These are phyloP conservation scores for Russula lepida DNA, from an alignment of 768 basidiomycete genomes.

Conservation along the genomic window DNA sequence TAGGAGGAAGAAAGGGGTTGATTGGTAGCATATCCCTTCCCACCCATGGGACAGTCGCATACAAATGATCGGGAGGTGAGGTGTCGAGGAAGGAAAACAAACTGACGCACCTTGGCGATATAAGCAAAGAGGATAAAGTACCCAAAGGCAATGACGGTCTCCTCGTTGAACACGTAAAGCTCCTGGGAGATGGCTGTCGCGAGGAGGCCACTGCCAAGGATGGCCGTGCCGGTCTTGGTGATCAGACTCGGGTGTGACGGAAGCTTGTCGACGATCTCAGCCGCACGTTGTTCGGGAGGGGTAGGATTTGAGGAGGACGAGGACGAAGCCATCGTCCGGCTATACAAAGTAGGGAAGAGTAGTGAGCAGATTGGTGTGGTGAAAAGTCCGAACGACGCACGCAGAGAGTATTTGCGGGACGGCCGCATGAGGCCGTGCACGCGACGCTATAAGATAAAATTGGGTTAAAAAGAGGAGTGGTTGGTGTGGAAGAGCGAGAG, in stretches of 20 bases:
- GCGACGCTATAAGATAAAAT: conserved; percentile 15
- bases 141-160: conserved; percentile 81
- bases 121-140: conserved; percentile 76
- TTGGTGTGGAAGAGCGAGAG: too few species aligned
- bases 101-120: conserved; percentile 60
- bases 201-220: conserved; percentile 75
- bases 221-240: conserved; percentile 90
- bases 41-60: not conserved
- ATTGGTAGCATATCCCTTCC: not conserved
- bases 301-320: conserved; percentile 48
- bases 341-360: not conserved
- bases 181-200: conserved; percentile 95
- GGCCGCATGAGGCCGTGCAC: conserved; percentile 31
- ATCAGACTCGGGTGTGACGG: conserved; percentile 80
- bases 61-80: not conserved
- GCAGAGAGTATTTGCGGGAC: conserved; percentile 38
- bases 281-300: conserved; percentile 78
- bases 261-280: conserved; percentile 81
- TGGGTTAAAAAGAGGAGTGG: not conserved
- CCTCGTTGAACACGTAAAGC: conserved; percentile 96
- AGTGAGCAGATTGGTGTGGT: not conserved
- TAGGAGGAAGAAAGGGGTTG: too few species aligned
- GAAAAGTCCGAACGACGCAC: conserved; percentile 32
- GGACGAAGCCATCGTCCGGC: conserved; percentile 31
- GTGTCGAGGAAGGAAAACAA: not conserved